Evolutionary conservation across 1,139 yeast species (phyloP), one percentile per base, ranked within the genome.

Genomic region (Trichomonascaceae sp.): DNA sequence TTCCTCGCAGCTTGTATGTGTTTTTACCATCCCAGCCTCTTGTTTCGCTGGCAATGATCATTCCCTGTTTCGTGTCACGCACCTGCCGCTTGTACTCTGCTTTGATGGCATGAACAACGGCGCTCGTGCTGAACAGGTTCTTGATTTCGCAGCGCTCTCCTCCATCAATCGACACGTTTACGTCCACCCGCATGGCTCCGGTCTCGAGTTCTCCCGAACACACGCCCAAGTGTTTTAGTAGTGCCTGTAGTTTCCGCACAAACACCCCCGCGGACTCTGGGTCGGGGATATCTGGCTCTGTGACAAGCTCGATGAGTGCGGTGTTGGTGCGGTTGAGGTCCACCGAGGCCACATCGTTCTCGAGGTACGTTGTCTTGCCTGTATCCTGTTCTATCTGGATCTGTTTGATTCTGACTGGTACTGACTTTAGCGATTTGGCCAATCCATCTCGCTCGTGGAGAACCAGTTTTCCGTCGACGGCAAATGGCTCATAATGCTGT

Each of bases 171-270:
- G 93, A 81, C 13, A 89, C 69, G 47, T 89, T 89, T 5, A 85
- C 97, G 51, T 89, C 99, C 3, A 87, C 93, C 48, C 99, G 67
- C 67, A 92, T 78, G 0, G 96, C 92, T 5, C 98, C 98, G 0
- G 87, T 74, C 51, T 89, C 98, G 47, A 89, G 63, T 45, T 85
- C 94, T 16, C 96, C 97, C 0, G 92, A 68, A 45, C 94, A 84
- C 2, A 89, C 71, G 3, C 70, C 72, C 33, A 85, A 54, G 43
- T 74, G 74, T 32, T 76, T 65, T 27, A 89, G 71, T 31, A 85
- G 57, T 26, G 72, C 64, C 49, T 84, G 94, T 45, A 79, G 78
- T 48, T 84, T 85, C 45, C 76, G 78, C 26, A 92, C 71, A 55
- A 89, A 89, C 1, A 79, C 72, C 27, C 72, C 71, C 0, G 93